A percentile compares a stretch with the other conserved stretches of the same genome.
These are phyloP conservation scores for Hebeloma cylindrosporum DNA, from an alignment of 768 basidiomycete genomes.

Conservation along the genomic window DNA sequence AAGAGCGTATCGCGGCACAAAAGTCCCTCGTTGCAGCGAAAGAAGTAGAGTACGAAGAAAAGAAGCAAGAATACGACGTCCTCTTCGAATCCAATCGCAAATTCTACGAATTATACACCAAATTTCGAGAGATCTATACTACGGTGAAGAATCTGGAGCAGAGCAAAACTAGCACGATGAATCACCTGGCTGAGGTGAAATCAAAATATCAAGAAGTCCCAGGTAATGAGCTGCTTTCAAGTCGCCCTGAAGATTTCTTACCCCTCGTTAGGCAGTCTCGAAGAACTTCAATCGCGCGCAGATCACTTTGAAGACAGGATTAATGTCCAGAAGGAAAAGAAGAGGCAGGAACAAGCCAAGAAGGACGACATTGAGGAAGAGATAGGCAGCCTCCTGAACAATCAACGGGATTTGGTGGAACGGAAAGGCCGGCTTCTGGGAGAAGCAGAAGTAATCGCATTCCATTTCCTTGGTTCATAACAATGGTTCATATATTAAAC, in stretches of 20 bases:
- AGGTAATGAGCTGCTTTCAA: slow-evolving; percentile 41
- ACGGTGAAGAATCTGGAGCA: slow-evolving; percentile 63
- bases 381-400: slow-evolving; percentile 43
- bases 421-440: slow-evolving; percentile 69
- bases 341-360: slow-evolving; percentile 46
- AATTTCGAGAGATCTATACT: slow-evolving; percentile 83
- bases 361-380: slow-evolving; percentile 66
- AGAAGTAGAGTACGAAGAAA: slow-evolving; percentile 71
- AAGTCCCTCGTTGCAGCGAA: slow-evolving; percentile 64
- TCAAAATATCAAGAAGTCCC: slow-evolving; percentile 65
- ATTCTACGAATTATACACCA: slow-evolving; percentile 80
- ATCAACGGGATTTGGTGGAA: slow-evolving; percentile 56
- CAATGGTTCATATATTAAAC: background rate
- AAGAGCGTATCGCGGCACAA: slow-evolving; percentile 59
- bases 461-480: background rate
- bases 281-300: slow-evolving; percentile 60
- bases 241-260: slow-evolving; percentile 7
- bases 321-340: slow-evolving; percentile 47
- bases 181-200: slow-evolving; percentile 60
- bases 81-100: slow-evolving; percentile 68
- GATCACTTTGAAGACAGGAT: slow-evolving; percentile 62
- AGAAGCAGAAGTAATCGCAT: slow-evolving; percentile 60
- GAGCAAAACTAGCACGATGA: slow-evolving; percentile 58
- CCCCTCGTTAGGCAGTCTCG: slow-evolving; percentile 60
- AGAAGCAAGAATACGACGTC: slow-evolving; percentile 62